Evolutionary conservation across 331 rosid species (phyloP), one percentile per base, ranked within the genome.

Genomic region (Saraca asoca): DNA sequence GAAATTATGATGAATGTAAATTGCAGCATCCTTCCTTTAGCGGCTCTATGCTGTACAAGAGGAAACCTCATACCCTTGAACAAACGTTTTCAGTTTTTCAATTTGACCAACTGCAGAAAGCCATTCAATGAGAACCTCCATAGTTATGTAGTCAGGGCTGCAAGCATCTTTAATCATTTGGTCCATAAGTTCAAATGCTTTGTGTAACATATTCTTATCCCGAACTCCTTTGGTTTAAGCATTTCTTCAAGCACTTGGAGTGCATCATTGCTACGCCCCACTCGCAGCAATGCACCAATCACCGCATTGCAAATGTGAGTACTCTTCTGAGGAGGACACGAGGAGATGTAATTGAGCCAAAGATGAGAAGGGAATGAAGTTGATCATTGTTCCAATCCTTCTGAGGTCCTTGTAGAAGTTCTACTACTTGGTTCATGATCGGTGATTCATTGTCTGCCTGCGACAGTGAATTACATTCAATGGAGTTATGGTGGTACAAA

Each of bases 121-220:
- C 98, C 98, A 89, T 57, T 89, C 89, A 1, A 92, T 81, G 46
- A 91, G 91, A 67, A 88, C 79, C 52, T 89, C 95, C 87, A 87
- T 75, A 66, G 95, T 91, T 72, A 77, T 68, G 55, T 80, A 83
- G 79, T 91, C 90, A 44, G 98, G 91, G 39, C 44, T 52, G 75
- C 95, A 91, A 9, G 89, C 91, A 48, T 85, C 78, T 42, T 77
- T 87, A 38, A 77, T 64, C 98, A 91, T 91, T 69, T 53, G 77
- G 67, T 87, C 85, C 98, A 91, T 87, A 17, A 87, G 80, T 29
- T 75, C 72, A 58, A 83, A 77, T 38, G 95, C 96, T 77, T 80
- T 77, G 43, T 78, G 68, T 73, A 88, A 49, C 72, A 81, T 70
- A 68, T 79, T 77, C 58, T 83, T 73, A 35, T 75, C 79, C 41